phyloP scores from a whole-genome alignment of 106 monocot genomes.

The Dendrobium chrysotoxum region DNA sequence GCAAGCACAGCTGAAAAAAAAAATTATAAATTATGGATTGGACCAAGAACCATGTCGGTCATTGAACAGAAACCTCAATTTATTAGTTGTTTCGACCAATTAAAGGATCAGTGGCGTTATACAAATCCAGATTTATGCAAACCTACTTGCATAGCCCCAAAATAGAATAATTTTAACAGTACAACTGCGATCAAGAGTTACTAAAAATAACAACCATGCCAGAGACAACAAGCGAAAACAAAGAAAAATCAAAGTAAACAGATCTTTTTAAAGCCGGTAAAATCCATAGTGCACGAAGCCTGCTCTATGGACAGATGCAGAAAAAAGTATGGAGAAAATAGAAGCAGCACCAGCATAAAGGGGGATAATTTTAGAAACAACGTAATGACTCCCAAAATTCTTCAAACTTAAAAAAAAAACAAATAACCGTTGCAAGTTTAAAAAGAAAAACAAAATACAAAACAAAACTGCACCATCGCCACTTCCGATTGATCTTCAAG shows the following conservation, averaged over 20 bases:
- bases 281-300: neutral
- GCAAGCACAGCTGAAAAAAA: neutral
- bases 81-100: neutral
- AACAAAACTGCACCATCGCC: neutral
- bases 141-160: neutral
- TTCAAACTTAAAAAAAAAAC: conserved; percentile 2
- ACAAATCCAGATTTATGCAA: neutral
- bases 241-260: neutral
- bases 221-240: neutral
- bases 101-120: neutral
- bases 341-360: neutral
- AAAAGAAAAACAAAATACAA: neutral
- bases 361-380: neutral
- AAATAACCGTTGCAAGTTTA: neutral
- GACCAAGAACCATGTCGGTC: neutral
- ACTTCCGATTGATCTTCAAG: neutral
- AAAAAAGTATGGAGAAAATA: neutral
- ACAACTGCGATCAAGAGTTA: neutral
- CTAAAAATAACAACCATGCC: neutral
- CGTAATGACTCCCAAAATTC: neutral
- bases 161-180: neutral
- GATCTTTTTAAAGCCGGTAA: neutral
- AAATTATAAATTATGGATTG: neutral
- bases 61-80: conserved; percentile 2
- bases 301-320: neutral